phyloP scores from a whole-genome alignment of 371 early-diverging fungal genomes.

The Syncephalastrum racemosum region DNA sequence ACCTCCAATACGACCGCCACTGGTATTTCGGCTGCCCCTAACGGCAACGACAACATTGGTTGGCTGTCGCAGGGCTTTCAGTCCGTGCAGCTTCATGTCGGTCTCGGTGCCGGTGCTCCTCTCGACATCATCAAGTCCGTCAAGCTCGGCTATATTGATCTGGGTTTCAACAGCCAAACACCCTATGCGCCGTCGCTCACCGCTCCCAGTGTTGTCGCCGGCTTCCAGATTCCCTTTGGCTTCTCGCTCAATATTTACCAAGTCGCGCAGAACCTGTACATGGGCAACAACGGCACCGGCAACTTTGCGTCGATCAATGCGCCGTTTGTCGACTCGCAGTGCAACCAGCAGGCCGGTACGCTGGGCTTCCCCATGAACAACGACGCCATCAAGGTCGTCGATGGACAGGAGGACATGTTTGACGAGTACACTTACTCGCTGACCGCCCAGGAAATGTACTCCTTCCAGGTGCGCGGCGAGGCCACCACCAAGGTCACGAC shows the following conservation, averaged over 20 bases:
- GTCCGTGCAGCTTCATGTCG: slow-evolving; percentile 46
- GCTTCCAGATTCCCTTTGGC: slow-evolving; percentile 52
- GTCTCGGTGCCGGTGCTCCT: slow-evolving; percentile 33
- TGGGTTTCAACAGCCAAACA: slow-evolving; percentile 36
- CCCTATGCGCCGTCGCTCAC: slow-evolving; percentile 47
- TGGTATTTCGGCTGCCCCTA: slow-evolving; percentile 53
- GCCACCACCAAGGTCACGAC: slow-evolving; percentile 52
- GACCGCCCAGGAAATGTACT: slow-evolving; percentile 38
- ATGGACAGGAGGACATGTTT: slow-evolving; percentile 38
- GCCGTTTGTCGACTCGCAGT: slow-evolving; percentile 39
- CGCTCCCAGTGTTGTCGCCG: slow-evolving; percentile 48
- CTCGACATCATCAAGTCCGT: slow-evolving; percentile 52
- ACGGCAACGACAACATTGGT: slow-evolving; percentile 45
- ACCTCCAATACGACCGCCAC: slow-evolving; percentile 43
- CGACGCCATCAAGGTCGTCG: slow-evolving; percentile 31
- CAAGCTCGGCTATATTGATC: slow-evolving; percentile 51
- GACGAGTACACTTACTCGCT: slow-evolving; percentile 49
- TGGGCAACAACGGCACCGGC: slow-evolving; percentile 38
- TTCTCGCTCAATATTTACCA: slow-evolving; percentile 50
- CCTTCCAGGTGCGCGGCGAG: slow-evolving; percentile 48
- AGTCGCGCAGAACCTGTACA: slow-evolving; percentile 42
- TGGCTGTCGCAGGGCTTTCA: slow-evolving; percentile 56
- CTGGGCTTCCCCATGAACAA: slow-evolving; percentile 44
- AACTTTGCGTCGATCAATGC: slow-evolving; percentile 45
- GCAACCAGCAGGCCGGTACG: slow-evolving; percentile 43